Base-by-base conservation (phyloP, 352 stramenopile species). In the Globisporangium camurandrum region DNA sequence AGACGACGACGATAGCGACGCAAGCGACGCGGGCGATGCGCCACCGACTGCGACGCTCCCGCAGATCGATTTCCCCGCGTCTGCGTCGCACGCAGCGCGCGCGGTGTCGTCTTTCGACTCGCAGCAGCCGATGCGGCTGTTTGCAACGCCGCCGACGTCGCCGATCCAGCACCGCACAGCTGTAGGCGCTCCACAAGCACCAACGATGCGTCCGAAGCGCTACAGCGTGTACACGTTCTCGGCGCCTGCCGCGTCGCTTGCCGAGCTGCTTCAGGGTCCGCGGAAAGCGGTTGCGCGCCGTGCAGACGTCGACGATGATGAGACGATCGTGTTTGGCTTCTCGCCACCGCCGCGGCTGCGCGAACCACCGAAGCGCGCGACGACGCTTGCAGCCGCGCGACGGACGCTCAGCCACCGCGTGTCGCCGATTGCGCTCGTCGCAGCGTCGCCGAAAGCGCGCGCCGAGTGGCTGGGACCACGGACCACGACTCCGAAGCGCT, bases 351-450 rank as follows among this genome's bases (percentile, higher is more conserved):
- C 71, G 10, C 64, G 46, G 3, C 54, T 78, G 55, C 70, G 75
- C 33, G 76, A 90, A 38, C 81, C 81, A 8, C 78, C 81, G 5
- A 69, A 71, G 52, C 74, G 69, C 46, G 59, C 59, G 14, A 26
- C 50, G 1, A 40, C 47, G 31, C 30, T 34, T 20, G 65, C 73
- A 27, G 8, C 36, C 20, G 8, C 56, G 20, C 46, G 49, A 3
- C 51, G 64, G 23, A 64, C 65, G 49, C 57, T 54, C 9, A 47
- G 43, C 7, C 61, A 42, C 0, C 70, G 69, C 17, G 56, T 51
- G 48, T 40, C 68, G 30, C 71, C 75, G 4, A 87, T 89, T 50
- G 66, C 72, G 22, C 86, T 89, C 34, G 69, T 89, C 52, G 67
- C 80, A 27, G 60, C 69, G 8, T 88, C 75, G 2, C 77, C 81